phyloP scores from a whole-genome alignment of 164 flowering plant genomes.

The Malania oleifera region DNA sequence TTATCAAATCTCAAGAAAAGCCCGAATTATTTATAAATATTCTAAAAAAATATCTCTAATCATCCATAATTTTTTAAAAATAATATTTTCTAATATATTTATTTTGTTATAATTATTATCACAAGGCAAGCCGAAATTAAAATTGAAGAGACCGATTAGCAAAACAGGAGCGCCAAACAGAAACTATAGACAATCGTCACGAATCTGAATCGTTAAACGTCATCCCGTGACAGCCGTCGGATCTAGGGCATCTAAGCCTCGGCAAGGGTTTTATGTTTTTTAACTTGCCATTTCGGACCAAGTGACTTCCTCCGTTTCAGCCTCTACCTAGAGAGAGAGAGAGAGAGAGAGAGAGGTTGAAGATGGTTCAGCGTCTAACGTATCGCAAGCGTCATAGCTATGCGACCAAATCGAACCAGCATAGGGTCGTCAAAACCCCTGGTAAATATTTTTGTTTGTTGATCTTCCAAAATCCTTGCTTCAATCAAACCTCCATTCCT shows the following conservation, averaged over 20 bases:
- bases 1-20: too few relatives aligned
- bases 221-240: conserved; percentile 3
- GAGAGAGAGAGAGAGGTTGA: conserved; percentile 7
- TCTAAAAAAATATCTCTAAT: too few relatives aligned
- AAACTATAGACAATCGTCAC: too few relatives aligned
- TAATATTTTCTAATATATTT: too few relatives aligned
- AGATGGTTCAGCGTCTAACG: conserved; percentile 59
- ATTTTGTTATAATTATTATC: too few relatives aligned
- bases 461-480: not conserved
- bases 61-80: too few relatives aligned
- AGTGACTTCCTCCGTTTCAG: not conserved
- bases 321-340: not conserved
- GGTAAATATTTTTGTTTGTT: conserved; percentile 20
- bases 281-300: not conserved
- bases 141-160: too few relatives aligned
- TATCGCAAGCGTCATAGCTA: conserved; percentile 57
- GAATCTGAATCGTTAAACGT: too few relatives aligned
- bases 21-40: too few relatives aligned
- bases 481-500: not conserved
- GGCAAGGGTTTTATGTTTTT: not conserved
- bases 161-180: too few relatives aligned
- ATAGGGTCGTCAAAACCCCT: conserved; percentile 54
- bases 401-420: conserved; percentile 58
- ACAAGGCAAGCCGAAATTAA: too few relatives aligned
- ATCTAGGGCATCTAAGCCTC: not conserved